These are phyloP conservation scores for Fusarium sulawesiense DNA, from an alignment of 2,329 filamentous ascomycete species.

Conservation along the genomic window DNA sequence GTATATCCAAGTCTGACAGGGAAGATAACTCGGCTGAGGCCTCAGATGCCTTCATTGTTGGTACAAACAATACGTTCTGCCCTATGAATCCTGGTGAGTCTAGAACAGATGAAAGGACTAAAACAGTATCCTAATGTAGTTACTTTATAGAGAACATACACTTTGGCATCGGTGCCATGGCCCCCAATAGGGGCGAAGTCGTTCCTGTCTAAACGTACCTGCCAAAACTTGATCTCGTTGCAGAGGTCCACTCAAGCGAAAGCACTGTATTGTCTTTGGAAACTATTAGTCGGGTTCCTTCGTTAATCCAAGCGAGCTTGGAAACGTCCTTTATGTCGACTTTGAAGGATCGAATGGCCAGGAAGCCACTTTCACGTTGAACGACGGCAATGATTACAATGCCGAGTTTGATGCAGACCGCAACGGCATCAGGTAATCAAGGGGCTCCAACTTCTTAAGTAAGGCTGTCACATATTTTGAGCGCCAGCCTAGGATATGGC, in stretches of 20 bases:
- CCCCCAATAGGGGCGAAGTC: fast-evolving
- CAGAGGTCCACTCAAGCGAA: background rate
- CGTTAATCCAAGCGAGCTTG: background rate
- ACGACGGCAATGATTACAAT: too few species aligned
- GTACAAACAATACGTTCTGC: too few species aligned
- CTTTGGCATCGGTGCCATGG: background rate
- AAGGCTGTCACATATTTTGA: too few species aligned
- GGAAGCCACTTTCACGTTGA: too few species aligned
- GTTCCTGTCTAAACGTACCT: background rate
- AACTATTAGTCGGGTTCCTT: background rate
- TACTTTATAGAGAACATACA: background rate
- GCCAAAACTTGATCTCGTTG: background rate
- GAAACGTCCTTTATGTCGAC: background rate
- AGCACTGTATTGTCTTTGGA: background rate
- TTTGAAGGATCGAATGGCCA: too few species aligned
- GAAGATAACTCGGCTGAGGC: too few species aligned
- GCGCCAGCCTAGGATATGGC: too few species aligned
- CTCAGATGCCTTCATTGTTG: fast-evolving
- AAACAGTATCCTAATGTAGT: too few species aligned
- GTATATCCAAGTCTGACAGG: fast-evolving
- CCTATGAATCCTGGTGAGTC: too few species aligned
- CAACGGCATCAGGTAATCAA: too few species aligned
- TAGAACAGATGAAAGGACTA: fast-evolving
- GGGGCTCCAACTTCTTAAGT: too few species aligned
- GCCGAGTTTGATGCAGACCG: too few species aligned